Evolutionary conservation across 2,329 filamentous ascomycete species (phyloP), one percentile per base, ranked within the genome.

Genomic region (Cladophialophora psammophila): DNA sequence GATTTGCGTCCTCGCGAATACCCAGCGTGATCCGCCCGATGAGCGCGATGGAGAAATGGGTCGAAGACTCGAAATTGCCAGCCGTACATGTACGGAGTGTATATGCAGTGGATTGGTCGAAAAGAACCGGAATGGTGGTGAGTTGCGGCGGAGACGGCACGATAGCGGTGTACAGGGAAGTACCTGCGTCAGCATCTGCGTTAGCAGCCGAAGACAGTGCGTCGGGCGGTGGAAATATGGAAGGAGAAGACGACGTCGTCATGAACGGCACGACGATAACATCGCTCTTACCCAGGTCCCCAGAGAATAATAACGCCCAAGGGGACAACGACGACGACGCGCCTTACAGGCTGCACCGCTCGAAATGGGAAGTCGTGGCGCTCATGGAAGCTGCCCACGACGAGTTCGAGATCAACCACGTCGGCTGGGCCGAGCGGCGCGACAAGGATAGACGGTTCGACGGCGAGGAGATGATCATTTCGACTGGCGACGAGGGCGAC

Each of bases 401-500:
- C 0, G 92, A 96, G 2, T 97, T 94, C 75, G 95, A 99, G 80
- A 86, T 98, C 70, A 99, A 99, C 75, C 93, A 97, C 78, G 86
- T 95, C 57, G 88, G 87, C 1, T 99, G 95, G 95, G 93, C 93
- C 71, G 87, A 85, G 73, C 85, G 94, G 65, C 91, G 88, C 65
- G 93, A 97, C 76, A 83, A 84, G 58, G 89, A 82, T 1, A 84
- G 84, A 75, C 83, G 80, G 69, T 64, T 64, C n/a, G 84, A 86
- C 1, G 83, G 79, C 31, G 92, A 97, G 74, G 94, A 98, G 80
- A 90, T 97, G 77, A 83, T 99, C 55, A 83, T 98, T 20, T 95
- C 91, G 15, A 97, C 94, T 0, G 95, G 94, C 0, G 95, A 99
- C 77, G 94, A 98, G 79, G 95, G 95, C 0, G 84, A 91, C 60